These are phyloP conservation scores for Hyphopichia buzzinii DNA, from an alignment of 1,139 yeast species.

Conservation along the genomic window DNA sequence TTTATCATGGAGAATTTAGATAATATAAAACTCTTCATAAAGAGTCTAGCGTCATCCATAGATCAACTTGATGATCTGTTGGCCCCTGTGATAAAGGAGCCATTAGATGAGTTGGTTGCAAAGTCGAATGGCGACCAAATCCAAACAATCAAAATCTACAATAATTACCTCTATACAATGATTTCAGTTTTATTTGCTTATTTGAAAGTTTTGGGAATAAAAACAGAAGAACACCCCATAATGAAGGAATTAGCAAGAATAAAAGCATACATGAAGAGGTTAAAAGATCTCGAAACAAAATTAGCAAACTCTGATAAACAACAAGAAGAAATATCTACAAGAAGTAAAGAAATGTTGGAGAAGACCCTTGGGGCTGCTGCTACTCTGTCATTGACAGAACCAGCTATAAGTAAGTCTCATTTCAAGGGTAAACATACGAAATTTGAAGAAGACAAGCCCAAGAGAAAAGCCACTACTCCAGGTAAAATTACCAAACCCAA, in stretches of 20 bases:
- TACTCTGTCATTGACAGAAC: constrained; percentile 27
- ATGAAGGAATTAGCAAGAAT: constrained; percentile 71
- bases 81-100: constrained; percentile 32
- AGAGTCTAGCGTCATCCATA: constrained; percentile 28
- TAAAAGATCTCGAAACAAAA: constrained; percentile 41
- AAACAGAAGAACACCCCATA: constrained; percentile 58
- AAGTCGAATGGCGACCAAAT: constrained; percentile 29
- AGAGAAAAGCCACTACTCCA: constrained; percentile 4
- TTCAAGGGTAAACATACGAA: constrained; percentile 62
- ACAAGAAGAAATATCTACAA: constrained; percentile 25
- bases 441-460: constrained; percentile 28
- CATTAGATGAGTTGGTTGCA: constrained; percentile 32
- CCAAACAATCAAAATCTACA: constrained; percentile 34
- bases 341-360: constrained; percentile 43
- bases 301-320: constrained; percentile 15
- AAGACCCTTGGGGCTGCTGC: constrained; percentile 40
- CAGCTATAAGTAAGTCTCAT: constrained; percentile 59
- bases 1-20: constrained; percentile 43
- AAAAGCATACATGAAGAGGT: constrained; percentile 64
- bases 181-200: constrained; percentile 53
- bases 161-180: constrained; percentile 44
- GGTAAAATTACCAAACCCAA: constrained; percentile 7
- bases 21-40: constrained; percentile 23
- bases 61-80: constrained; percentile 27
- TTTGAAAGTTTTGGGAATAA: constrained; percentile 58